Conservation (phyloP, 345 rosid genomes). For the Linum trigynum region DNA sequence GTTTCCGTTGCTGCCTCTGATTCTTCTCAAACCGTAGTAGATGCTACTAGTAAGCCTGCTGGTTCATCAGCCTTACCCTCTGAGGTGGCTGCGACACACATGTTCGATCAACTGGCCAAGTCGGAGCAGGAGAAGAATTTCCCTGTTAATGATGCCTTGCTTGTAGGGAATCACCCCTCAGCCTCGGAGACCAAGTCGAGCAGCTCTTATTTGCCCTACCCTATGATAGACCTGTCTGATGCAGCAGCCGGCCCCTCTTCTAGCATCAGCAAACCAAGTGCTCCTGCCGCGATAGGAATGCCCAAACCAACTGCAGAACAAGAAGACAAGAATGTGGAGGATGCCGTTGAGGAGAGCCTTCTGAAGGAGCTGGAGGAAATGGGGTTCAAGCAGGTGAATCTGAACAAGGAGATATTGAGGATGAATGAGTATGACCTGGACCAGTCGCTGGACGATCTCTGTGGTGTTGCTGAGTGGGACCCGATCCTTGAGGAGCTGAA, state of each 20-base stretch:
- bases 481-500: constrained; percentile 74
- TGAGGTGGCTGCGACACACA: constrained; percentile 13
- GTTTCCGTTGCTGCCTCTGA: constrained; percentile 20
- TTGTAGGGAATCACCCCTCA: constrained; percentile 25
- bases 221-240: constrained; percentile 40
- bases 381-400: constrained; percentile 85
- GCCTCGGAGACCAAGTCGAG: constrained; percentile 16
- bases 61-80: constrained; percentile 8
- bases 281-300: constrained; percentile 5
- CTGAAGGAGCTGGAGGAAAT: constrained; percentile 80
- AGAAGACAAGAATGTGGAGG: constrained; percentile 13
- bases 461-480: constrained; percentile 81
- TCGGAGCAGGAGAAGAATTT: constrained; percentile 33
- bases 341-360: constrained; percentile 36
- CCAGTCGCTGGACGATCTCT: constrained; percentile 66
- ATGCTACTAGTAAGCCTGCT: constrained; percentile 29
- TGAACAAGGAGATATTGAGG: constrained; percentile 83
- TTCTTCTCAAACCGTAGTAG: constrained; percentile 14
- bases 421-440: constrained; percentile 62
- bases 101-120: constrained; percentile 21
- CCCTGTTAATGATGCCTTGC: constrained; percentile 29
- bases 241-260: constrained; percentile 16
- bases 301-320: constrained; percentile 8
- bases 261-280: neutral
- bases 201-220: constrained; percentile 29